Conservation (phyloP, 345 rosid genomes). For the Lenwebbia sp. region DNA sequence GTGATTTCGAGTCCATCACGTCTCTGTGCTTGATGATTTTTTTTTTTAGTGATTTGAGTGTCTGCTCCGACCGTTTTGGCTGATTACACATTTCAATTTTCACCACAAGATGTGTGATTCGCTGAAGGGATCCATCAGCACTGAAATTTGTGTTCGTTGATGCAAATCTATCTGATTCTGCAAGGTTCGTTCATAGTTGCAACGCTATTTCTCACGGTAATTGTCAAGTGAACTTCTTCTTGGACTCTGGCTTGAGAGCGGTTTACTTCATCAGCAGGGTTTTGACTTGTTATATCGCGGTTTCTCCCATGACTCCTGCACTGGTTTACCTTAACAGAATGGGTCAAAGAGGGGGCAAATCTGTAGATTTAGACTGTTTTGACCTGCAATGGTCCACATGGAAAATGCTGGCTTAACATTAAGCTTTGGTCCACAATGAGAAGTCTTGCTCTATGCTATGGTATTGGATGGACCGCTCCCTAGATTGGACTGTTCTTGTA, state of each 20-base stretch:
- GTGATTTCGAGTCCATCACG: not conserved
- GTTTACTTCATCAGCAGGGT: not conserved
- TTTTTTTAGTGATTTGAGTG: not conserved
- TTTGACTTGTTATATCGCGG: not conserved
- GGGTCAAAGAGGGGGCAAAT: not conserved
- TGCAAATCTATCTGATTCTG: not conserved
- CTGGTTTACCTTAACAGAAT: not conserved
- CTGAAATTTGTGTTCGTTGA: not conserved
- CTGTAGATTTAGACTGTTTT: not conserved
- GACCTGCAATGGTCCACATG: not conserved
- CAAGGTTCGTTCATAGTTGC: not conserved
- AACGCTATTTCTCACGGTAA: not conserved
- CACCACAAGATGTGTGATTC: not conserved
- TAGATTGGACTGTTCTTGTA: not conserved
- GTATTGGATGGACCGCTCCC: not conserved
- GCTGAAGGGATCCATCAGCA: not conserved
- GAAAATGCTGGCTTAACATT: not conserved
- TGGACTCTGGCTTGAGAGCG: not conserved
- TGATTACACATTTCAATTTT: not conserved
- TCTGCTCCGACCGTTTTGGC: not conserved
- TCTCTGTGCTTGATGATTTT: too few relatives aligned
- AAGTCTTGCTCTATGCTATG: not conserved
- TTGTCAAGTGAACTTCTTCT: not conserved
- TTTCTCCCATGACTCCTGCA: not conserved
- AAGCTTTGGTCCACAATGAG: not conserved